Evolutionary conservation across 495 filamentous ascomycete genomes (phyloP), one percentile per base, ranked within the genome.

Genomic region (Aspergillus sclerotiicarbonarius): DNA sequence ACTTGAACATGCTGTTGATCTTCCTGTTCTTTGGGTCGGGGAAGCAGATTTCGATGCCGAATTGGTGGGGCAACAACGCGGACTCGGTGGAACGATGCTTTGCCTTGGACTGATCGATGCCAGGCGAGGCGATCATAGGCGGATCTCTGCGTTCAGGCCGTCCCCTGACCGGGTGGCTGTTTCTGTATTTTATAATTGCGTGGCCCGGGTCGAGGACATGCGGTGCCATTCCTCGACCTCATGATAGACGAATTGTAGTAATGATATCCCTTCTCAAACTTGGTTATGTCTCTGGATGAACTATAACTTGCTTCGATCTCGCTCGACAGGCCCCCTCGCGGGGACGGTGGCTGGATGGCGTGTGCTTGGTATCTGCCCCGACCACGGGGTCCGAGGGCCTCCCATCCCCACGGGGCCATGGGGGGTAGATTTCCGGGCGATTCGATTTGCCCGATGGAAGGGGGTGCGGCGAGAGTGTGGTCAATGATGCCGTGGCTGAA

Each of bases 21-120:
- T 84, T 85, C 64, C 67, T 84, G 53, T 80, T 77, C 46, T 82
- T 84, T 48, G 77, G 78, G 0, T 71, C 76, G 13, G 80, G 74
- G 0, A 83, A 78, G 68, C 70, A 77, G 43, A 67, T 83, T 8
- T 71, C 66, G 29, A 83, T 84, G 81, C 79, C 81, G 31, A 67
- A 79, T 47, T 84, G 81, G 82, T 85, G 81, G 80, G 81, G 80
- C 3, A 84, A 85, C 57, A 71, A 69, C 57, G 50, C 51, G 32
- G 58, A 60, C 16, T 71, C 69, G 29, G 66, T 74, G n/a, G 71
- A 72, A 51, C 56, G 69, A 48, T 74, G 69, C 54, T 72, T 74
- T 65, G 65, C 71, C 35, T 45, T 68, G 55, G 54, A 70, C 60
- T 66, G 13, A 12, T 35, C 5, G 19, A 15, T 16, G 52, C 33